Base-by-base conservation (phyloP, 2,329 filamentous ascomycete species). In the Karstenula rhodostoma region DNA sequence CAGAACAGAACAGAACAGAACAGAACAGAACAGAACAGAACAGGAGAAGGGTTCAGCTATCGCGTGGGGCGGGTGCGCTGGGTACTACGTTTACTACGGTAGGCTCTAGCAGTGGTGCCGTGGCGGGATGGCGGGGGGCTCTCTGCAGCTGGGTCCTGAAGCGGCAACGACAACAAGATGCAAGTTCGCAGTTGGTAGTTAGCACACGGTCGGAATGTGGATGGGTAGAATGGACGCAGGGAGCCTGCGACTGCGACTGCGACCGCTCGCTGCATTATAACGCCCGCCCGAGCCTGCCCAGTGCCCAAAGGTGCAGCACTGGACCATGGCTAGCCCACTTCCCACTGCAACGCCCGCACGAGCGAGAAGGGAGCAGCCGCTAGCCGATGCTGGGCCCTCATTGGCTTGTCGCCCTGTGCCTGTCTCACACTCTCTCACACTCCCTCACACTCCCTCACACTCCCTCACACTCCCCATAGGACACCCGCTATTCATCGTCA, bases 381-480 rank as follows among this genome's bases (percentile, higher is more conserved):
- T 68, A 64, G 62, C 58, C 59, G 48, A 63, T 63, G 63, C 23
- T 56, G 19, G 7, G 25, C 47, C 29, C 46, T 48, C 62, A 72
- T 69, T 70, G 71, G 71, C 69, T 61, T 63, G 61, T 63, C 64
- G 42, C 43, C 62, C 25, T 35, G 60, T 66, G 60, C 62, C 59
- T 65, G 64, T 68, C 64, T 68, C 64, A 68, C 66, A 53, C 63
- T 55, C 27, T 8, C n/a, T n/a, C n/a, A n/a, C n/a, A n/a, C n/a
- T n/a, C n/a, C n/a, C n/a, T n/a, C n/a, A n/a, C n/a, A n/a, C n/a
- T n/a, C n/a, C n/a, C n/a, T n/a, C n/a, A n/a, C n/a, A n/a, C n/a
- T n/a, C n/a, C n/a, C n/a, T n/a, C n/a, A n/a, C n/a, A n/a, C n/a
- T n/a, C 50, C 56, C 27, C 54, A 8, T 29, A 25, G 13, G 29